Conservation (phyloP, 768 basidiomycete species). For the Tephrocybe sp. region DNA sequence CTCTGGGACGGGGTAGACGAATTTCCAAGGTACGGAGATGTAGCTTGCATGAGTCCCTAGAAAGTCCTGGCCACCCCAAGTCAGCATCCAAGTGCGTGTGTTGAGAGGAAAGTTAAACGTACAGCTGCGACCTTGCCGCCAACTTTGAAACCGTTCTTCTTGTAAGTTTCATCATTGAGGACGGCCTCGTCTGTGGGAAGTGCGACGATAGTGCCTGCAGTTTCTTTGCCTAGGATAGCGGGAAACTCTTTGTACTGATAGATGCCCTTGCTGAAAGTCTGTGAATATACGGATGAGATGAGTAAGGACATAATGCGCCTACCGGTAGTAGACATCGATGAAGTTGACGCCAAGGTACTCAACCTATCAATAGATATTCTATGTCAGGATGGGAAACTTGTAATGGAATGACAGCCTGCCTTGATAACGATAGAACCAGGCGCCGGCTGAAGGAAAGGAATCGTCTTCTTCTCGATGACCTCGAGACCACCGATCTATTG, state of each 20-base stretch:
- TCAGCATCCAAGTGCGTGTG: neutral
- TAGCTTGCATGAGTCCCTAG: slow-evolving; percentile 70
- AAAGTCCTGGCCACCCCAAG: slow-evolving; percentile 38
- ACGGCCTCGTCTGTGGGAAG: slow-evolving; percentile 69
- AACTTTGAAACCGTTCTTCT: slow-evolving; percentile 61
- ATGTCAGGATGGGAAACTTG: neutral
- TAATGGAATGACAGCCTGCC: slow-evolving; percentile 19
- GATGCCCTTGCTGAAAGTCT: slow-evolving; percentile 53
- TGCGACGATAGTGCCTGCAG: slow-evolving; percentile 70
- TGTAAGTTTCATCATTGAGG: slow-evolving; percentile 59
- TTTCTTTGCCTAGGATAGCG: slow-evolving; percentile 74
- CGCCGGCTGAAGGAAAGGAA: slow-evolving; percentile 67
- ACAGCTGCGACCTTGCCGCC: slow-evolving; percentile 79
- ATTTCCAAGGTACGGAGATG: slow-evolving; percentile 61
- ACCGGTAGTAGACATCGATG: slow-evolving; percentile 83
- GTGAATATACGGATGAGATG: neutral
- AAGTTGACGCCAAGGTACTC: slow-evolving; percentile 86
- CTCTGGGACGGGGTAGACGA: slow-evolving; percentile 65
- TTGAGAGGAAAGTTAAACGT: slow-evolving; percentile 20
- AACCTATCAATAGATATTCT: slow-evolving; percentile 38
- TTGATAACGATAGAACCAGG: slow-evolving; percentile 60
- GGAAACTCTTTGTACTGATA: slow-evolving; percentile 64
- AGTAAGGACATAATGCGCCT: slow-evolving; percentile 10
- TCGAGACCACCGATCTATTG: slow-evolving; percentile 67
- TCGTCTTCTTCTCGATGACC: slow-evolving; percentile 63